Evolutionary conservation across 352 stramenopile genomes (phyloP).

Genomic region (Pythium insidiosum): DNA sequence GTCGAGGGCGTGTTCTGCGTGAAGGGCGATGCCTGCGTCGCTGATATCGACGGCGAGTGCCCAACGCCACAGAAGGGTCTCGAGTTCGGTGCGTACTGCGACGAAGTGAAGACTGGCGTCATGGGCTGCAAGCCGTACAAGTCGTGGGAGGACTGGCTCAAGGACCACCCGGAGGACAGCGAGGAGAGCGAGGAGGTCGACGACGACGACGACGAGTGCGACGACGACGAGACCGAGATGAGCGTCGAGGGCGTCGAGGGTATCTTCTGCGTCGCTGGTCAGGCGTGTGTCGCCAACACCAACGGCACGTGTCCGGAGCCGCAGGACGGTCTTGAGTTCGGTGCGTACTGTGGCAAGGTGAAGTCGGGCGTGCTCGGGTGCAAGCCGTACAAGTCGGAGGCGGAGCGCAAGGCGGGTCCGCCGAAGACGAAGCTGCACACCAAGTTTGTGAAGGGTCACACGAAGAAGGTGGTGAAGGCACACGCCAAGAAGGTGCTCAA

Average conservation of each 20-base stretch:
- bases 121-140: slow-evolving; percentile 1
- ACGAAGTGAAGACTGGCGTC: neutral
- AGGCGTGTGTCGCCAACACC: slow-evolving; percentile 6
- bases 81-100: neutral
- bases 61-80: neutral
- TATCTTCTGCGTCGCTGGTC: too few relatives aligned
- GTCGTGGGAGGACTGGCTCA: neutral
- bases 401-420: too few relatives aligned
- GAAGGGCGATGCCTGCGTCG: slow-evolving; percentile 1
- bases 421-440: too few relatives aligned
- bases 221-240: too few relatives aligned
- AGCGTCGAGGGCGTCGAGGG: too few relatives aligned
- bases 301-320: neutral
- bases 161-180: too few relatives aligned
- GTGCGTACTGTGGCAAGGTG: neutral
- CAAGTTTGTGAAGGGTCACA: too few relatives aligned
- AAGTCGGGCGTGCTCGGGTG: too few relatives aligned
- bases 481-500: neutral
- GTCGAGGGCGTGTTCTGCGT: slow-evolving; percentile 12
- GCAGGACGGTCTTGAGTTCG: neutral
- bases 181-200: too few relatives aligned
- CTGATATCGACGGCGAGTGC: neutral
- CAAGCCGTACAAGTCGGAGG: too few relatives aligned
- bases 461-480: neutral
- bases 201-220: neutral